Evolutionary conservation across 495 filamentous ascomycete genomes (phyloP).

Genomic region (Aspergillus heteromorphus): DNA sequence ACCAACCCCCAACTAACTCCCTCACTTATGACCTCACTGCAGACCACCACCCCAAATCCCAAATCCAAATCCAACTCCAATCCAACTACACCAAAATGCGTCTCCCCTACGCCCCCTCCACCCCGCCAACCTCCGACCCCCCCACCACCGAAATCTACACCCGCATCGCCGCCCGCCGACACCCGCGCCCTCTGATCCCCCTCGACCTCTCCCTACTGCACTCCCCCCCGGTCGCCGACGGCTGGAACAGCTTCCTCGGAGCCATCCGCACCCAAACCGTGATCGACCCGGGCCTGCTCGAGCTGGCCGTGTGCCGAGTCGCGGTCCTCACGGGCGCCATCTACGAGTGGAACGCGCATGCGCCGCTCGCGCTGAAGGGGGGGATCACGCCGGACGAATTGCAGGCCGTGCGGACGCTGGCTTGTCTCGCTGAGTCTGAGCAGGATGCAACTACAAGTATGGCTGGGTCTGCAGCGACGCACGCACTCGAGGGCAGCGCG

Average conservation of each 20-base stretch:
- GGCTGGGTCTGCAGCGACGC: conserved; percentile 23
- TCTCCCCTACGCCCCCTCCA: conserved; percentile 57
- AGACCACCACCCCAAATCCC: too few species aligned
- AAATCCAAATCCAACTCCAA: too few species aligned
- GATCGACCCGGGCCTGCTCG: conserved; percentile 51
- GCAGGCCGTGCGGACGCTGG: conserved; percentile 37
- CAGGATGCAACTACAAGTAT: too few species aligned
- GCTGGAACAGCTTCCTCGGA: conserved; percentile 71
- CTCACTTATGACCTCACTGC: too few species aligned
- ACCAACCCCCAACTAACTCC: too few species aligned
- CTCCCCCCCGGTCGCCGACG: conserved; percentile 61
- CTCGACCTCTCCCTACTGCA: conserved; percentile 69
- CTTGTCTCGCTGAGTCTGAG: conserved; percentile 16
- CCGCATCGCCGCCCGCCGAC: conserved; percentile 56
- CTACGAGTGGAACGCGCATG: conserved; percentile 78
- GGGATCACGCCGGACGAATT: conserved; percentile 41
- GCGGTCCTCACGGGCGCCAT: conserved; percentile 67
- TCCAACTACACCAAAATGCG: conserved; percentile 47
- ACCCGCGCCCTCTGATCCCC: conserved; percentile 56
- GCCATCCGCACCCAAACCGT: conserved; percentile 60
- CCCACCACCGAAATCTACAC: conserved; percentile 46
- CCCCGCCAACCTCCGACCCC: conserved; percentile 28
- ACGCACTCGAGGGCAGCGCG: conserved; percentile 25
- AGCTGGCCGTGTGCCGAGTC: conserved; percentile 48
- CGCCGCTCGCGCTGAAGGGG: conserved; percentile 52